phyloP scores from a whole-genome alignment of 352 stramenopile species.

The Pythium sp. region DNA sequence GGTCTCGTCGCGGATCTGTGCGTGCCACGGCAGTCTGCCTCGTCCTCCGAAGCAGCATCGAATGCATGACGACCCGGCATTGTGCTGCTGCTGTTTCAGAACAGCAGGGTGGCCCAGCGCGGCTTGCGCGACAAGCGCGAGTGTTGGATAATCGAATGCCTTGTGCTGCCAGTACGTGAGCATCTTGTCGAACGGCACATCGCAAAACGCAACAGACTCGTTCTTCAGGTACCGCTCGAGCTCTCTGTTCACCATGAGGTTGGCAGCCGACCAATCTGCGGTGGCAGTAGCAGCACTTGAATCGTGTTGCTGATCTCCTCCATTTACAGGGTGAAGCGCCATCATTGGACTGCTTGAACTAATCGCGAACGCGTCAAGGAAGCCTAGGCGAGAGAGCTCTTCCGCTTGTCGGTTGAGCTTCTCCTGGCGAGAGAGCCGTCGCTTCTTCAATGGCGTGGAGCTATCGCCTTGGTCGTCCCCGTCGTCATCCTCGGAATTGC shows the following conservation, averaged over 20 bases:
- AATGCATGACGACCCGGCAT: background rate
- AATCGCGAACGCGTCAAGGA: slow-evolving; percentile 9
- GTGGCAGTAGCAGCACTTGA: background rate
- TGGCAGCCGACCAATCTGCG: slow-evolving; percentile 1
- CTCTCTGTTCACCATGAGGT: slow-evolving; percentile 11
- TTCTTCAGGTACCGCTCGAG: slow-evolving; percentile 23
- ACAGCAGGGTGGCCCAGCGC: slow-evolving; percentile 9
- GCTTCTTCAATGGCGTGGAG: slow-evolving; percentile 14
- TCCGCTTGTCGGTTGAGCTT: slow-evolving; percentile 17
- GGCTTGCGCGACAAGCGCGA: slow-evolving; percentile 15
- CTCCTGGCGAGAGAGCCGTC: slow-evolving; percentile 14
- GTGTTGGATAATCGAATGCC: slow-evolving; percentile 24
- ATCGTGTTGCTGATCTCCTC: background rate
- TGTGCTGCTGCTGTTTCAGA: background rate
- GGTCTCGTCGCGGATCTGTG: slow-evolving; percentile 7
- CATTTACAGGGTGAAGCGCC: background rate
- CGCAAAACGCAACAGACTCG: slow-evolving; percentile 17
- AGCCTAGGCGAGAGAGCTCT: slow-evolving; percentile 18
- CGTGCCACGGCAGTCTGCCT: background rate
- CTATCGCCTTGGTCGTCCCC: background rate
- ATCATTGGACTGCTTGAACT: background rate
- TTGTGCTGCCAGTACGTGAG: slow-evolving; percentile 25
- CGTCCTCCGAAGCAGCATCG: slow-evolving; percentile 13
- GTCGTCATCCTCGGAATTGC: background rate
- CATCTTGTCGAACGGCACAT: slow-evolving; percentile 21